Percentiles rank a stretch among this genome's conserved stretches.
These are phyloP conservation scores for Arthrobotrys sinensis DNA, from an alignment of 2,329 filamentous ascomycete genomes.

Conservation along the genomic window DNA sequence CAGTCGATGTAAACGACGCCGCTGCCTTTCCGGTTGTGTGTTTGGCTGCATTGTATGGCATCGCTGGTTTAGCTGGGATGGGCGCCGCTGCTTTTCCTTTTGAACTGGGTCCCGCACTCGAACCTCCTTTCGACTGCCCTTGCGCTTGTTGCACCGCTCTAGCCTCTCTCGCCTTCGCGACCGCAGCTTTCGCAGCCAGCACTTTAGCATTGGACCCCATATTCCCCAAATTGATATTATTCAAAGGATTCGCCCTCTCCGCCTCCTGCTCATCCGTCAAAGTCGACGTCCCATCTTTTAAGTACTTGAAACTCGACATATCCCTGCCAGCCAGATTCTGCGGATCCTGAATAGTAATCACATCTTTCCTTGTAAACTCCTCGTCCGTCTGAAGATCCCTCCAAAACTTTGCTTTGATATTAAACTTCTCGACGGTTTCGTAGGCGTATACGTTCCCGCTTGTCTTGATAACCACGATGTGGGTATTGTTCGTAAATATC, in stretches of 20 bases:
- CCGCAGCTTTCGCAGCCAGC: slow-evolving; percentile 89
- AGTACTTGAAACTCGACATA: slow-evolving; percentile 87
- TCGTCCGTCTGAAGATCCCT: slow-evolving; percentile 87
- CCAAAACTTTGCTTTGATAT: slow-evolving; percentile 98
- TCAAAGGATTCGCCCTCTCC: slow-evolving; percentile 73
- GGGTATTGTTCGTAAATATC: slow-evolving; percentile 97
- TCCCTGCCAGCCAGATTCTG: slow-evolving; percentile 88
- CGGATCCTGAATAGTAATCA: slow-evolving; percentile 95
- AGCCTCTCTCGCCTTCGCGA: slow-evolving; percentile 83
- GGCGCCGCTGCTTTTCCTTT: slow-evolving; percentile 30
- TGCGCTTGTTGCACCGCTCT: slow-evolving; percentile 64
- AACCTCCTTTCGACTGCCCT: slow-evolving; percentile 68
- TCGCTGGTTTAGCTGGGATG: slow-evolving; percentile 42
- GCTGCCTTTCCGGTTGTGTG: slow-evolving; percentile 93
- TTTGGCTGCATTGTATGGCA: slow-evolving; percentile 85
- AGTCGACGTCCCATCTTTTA: slow-evolving; percentile 78
- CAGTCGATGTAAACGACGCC: slow-evolving; percentile 94
- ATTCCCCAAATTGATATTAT: slow-evolving; percentile 83
- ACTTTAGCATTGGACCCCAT: slow-evolving; percentile 87
- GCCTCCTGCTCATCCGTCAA: slow-evolving; percentile 75
- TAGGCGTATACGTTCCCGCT: slow-evolving; percentile 97
- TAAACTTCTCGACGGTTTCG: slow-evolving; percentile 95
- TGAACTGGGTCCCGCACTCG: slow-evolving; percentile 55
- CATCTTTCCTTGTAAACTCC: slow-evolving; percentile 89
- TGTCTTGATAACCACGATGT: slow-evolving; percentile 87